Percentiles rank a stretch among this genome's conserved stretches.
Evolutionary conservation across 2,329 filamentous ascomycete genomes (phyloP).

Genomic region (Venturiaceae sp.): DNA sequence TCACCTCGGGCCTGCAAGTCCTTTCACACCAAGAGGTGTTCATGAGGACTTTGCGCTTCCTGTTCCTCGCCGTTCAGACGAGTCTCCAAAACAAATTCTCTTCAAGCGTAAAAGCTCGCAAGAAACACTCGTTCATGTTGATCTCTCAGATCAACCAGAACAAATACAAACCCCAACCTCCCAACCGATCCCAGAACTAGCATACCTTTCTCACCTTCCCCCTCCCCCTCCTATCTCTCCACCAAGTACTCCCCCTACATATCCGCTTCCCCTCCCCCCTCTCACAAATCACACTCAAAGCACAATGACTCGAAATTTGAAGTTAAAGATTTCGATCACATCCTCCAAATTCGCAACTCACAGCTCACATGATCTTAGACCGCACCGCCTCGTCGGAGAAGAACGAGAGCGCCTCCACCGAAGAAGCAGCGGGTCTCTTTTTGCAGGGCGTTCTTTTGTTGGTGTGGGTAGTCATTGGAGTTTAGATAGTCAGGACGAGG

Average conservation of each 20-base stretch:
- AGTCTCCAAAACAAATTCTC: too few relatives aligned
- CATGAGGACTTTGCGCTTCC: too few relatives aligned
- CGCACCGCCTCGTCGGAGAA: background rate
- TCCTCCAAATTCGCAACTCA: background rate
- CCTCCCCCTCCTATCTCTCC: background rate
- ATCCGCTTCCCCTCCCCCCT: background rate
- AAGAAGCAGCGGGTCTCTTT: background rate
- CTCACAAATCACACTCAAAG: background rate
- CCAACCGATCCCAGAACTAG: background rate
- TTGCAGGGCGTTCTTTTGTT: background rate
- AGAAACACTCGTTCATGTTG: background rate
- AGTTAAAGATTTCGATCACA: background rate
- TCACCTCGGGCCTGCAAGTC: background rate
- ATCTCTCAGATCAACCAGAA: background rate
- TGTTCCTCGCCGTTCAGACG: too few relatives aligned
- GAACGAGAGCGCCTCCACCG: background rate
- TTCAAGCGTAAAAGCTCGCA: background rate
- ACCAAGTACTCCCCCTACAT: background rate
- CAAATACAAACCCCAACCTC: too few relatives aligned
- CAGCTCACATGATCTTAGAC: background rate
- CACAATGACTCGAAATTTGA: background rate
- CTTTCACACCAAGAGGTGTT: background rate
- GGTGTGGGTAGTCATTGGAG: background rate
- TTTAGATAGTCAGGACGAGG: background rate
- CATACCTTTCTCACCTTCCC: background rate